Evolutionary conservation across 2,329 filamentous ascomycete species (phyloP).

Genomic region (Ophiostoma pallidulum): DNA sequence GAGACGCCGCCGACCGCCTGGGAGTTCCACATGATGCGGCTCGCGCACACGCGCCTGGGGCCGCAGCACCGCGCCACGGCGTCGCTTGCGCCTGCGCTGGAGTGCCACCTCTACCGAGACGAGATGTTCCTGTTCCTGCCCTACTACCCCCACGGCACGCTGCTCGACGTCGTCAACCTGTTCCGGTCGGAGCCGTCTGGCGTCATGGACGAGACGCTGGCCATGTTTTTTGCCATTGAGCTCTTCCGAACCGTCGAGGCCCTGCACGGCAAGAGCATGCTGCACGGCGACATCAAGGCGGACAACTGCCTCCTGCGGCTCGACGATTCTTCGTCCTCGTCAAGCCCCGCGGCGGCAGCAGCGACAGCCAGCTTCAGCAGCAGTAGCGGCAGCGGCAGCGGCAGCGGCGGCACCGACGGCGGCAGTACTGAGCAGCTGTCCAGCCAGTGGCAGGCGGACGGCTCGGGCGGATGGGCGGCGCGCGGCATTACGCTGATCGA

Average conservation of each 20-base stretch:
- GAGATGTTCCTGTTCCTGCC: constrained; percentile 86
- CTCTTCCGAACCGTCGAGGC: constrained; percentile 83
- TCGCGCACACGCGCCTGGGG: constrained; percentile 67
- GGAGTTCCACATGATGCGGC: constrained; percentile 95
- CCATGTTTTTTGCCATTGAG: constrained; percentile 94
- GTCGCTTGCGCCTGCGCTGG: constrained; percentile 74
- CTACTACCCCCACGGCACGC: constrained; percentile 78
- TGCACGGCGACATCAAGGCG: constrained; percentile 91
- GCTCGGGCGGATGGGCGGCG: constrained; percentile 65
- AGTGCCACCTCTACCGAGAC: constrained; percentile 84
- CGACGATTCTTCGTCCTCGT: constrained; percentile 44
- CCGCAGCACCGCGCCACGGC: constrained; percentile 60
- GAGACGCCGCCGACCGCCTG: constrained; percentile 80
- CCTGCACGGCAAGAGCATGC: constrained; percentile 65
- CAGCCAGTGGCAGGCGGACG: constrained; percentile 61
- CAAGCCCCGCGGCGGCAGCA: constrained; percentile 15
- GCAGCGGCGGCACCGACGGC: constrained; percentile 18
- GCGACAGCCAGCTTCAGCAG: constrained; percentile 22
- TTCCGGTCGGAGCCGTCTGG: constrained; percentile 62
- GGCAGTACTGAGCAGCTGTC: constrained; percentile 36
- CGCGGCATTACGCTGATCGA: constrained; percentile 86
- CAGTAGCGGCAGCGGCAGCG: constrained; percentile 20
- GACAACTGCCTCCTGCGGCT: constrained; percentile 92
- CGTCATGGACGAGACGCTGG: constrained; percentile 80
- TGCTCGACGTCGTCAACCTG: constrained; percentile 89